A percentile compares a stretch with the other conserved stretches of the same genome.
phyloP scores from a whole-genome alignment of 257 asterid genomes.

The Datura wrightii region DNA sequence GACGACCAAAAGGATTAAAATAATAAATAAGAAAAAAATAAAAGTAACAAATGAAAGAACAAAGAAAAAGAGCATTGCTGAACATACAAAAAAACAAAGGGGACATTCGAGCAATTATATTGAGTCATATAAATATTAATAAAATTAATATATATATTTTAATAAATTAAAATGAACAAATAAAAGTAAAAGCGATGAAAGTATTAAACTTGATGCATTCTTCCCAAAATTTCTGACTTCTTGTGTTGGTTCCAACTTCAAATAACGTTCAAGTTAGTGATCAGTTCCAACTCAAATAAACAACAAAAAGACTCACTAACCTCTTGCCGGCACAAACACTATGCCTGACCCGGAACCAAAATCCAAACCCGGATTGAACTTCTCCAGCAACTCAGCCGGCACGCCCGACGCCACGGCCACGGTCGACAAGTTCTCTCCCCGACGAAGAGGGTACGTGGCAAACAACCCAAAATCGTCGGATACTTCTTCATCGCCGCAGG shows the following conservation, averaged over 20 bases:
- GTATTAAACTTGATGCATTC: too few relatives aligned
- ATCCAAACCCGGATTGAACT: constrained; percentile 54
- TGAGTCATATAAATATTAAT: too few relatives aligned
- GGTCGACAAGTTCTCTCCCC: constrained; percentile 54
- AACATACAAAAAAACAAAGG: too few relatives aligned
- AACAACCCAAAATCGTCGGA: constrained; percentile 72
- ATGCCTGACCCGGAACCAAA: constrained; percentile 61
- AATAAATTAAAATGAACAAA: too few relatives aligned
- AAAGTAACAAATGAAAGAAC: too few relatives aligned
- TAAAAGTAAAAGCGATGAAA: too few relatives aligned
- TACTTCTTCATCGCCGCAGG: constrained; percentile 68
- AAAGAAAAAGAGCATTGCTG: too few relatives aligned
- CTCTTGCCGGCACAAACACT: constrained; percentile 77
- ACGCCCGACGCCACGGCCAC: constrained; percentile 54
- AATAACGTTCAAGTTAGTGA: background rate
- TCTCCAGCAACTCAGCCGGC: constrained; percentile 49
- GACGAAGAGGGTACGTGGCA: constrained; percentile 58
- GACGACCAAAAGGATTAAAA: too few relatives aligned
- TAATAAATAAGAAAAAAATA: too few relatives aligned
- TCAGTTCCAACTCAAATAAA: background rate
- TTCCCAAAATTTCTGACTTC: background rate
- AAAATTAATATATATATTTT: too few relatives aligned
- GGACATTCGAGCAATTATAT: too few relatives aligned
- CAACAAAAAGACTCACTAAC: constrained; percentile 41
- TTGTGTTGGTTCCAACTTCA: background rate